phyloP scores from a whole-genome alignment of 176 grass and related monocot genomes.

The Zoysia japonica region DNA sequence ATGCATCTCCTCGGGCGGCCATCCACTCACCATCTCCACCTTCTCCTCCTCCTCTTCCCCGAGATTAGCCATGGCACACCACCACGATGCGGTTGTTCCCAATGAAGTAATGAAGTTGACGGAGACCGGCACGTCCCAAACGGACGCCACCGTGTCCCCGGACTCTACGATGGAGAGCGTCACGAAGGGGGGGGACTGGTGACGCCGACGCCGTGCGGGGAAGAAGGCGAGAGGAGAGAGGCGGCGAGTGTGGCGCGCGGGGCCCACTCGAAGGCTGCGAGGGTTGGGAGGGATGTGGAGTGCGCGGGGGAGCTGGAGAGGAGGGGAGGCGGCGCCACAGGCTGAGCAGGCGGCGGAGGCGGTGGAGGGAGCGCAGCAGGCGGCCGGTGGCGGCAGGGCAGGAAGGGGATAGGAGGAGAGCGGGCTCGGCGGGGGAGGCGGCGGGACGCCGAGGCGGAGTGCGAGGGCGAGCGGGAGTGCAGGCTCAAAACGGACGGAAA shows the following conservation, averaged over 20 bases:
- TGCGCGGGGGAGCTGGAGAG: not conserved
- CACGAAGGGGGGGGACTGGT: not conserved
- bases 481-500: not conserved
- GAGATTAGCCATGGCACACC: constrained; percentile 13
- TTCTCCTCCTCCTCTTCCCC: constrained; percentile 42
- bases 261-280: constrained; percentile 66
- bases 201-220: no score
- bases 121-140: constrained; percentile 43
- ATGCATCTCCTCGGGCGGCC: constrained; percentile 64
- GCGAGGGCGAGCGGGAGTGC: constrained; percentile 44
- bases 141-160: constrained; percentile 49
- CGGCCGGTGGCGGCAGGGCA: constrained; percentile 26
- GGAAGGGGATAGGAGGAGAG: not conserved
- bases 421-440: no score
- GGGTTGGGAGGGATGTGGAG: not conserved
- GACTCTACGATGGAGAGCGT: constrained; percentile 45
- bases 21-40: constrained; percentile 42
- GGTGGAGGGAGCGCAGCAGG: constrained; percentile 41
- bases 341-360: constrained; percentile 48
- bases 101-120: constrained; percentile 66
- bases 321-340: constrained; percentile 53
- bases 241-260: constrained; percentile 47
- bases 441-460: constrained; percentile 5
- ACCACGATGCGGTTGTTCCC: constrained; percentile 59
- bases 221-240: constrained; percentile 44